Base-by-base conservation (phyloP, 176 grass and related monocot species). In the Oryza officinalis region DNA sequence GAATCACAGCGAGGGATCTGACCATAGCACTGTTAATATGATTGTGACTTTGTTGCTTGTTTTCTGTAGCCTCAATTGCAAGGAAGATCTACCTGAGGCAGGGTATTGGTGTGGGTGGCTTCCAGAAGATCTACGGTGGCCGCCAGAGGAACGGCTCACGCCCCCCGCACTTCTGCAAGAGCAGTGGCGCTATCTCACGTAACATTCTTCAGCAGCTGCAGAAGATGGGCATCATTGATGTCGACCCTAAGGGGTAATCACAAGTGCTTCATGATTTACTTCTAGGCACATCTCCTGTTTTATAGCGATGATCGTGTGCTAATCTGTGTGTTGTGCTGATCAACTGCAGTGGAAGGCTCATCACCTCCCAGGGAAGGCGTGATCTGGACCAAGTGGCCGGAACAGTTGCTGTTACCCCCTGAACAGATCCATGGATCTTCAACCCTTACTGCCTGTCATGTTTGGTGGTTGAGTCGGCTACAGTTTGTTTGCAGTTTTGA, bases 101-200 rank as follows among this genome's bases (percentile, higher is more conserved):
- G 25, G 90, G 90, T n/a, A 86, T 92, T 71, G 90, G 90, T 65
- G 90, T 92, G 10, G 90, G 91, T 50, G 91, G 91, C 8, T 92
- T 92, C 84, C 91, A 92, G 84, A 92, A 89, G 80, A 92, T 92
- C 30, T 92, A 92, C 0, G 91, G 91, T 30, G 91, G 91, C 13
- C 91, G 91, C 22, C 82, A 83, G 78, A 92, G 91, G 79, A 89
- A 89, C 0, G 91, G 91, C 8, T 65, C 80, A 6, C 4, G 70
- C 12, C 87, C 91, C 5, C 91, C 91, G 0, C 91, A 92, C 76
- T 92, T 89, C 81, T 89, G 87, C 84, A 93, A 93, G 86, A 93
- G 84, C 76, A 90, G 87, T 26, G 91, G 91, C 31, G 91, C 91
- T 0, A 15, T 93, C 0, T 88, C 87, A 63, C 91, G 91, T 43